These are phyloP conservation scores for Arctium lappa DNA, from an alignment of 129 eudicot genomes.

Conservation along the genomic window DNA sequence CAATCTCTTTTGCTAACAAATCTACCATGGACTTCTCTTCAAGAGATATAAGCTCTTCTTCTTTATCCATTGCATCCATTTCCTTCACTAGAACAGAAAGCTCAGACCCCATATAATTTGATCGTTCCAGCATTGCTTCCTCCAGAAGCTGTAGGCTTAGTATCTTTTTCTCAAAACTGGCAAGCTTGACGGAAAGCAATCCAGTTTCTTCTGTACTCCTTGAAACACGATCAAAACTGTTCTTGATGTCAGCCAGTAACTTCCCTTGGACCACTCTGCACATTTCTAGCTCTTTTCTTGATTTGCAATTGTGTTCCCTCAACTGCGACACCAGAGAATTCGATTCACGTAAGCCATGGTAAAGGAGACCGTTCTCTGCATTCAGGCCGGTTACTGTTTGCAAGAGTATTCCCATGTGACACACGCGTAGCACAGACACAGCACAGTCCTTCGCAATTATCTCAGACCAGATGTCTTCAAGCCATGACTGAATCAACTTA, in stretches of 20 bases:
- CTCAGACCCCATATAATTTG: constrained; percentile 58
- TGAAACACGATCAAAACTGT: constrained; percentile 61
- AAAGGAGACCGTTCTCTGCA: constrained; percentile 72
- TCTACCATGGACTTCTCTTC: constrained; percentile 56
- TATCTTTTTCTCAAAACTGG: constrained; percentile 58
- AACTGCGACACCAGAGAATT: constrained; percentile 48
- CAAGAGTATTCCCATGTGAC: constrained; percentile 79
- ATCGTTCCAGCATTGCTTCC: constrained; percentile 73
- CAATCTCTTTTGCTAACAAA: constrained; percentile 55
- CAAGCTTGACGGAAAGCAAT: constrained; percentile 46
- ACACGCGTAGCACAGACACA: constrained; percentile 68
- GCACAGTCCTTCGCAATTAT: constrained; percentile 77
- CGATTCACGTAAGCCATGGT: constrained; percentile 61
- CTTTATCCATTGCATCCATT: constrained; percentile 53
- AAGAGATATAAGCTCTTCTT: constrained; percentile 33
- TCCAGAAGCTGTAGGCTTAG: constrained; percentile 56
- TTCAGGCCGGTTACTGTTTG: constrained; percentile 68
- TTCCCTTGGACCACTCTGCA: constrained; percentile 66
- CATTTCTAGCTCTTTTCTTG: constrained; percentile 68
- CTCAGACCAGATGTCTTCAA: constrained; percentile 87
- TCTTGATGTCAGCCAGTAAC: constrained; percentile 67
- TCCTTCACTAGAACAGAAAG: constrained; percentile 60
- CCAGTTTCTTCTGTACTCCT: constrained; percentile 62
- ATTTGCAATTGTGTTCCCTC: constrained; percentile 54
- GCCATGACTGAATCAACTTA: constrained; percentile 46